These are phyloP conservation scores for Myxozyma kluyveri DNA, from an alignment of 805 yeast species.

Conservation along the genomic window DNA sequence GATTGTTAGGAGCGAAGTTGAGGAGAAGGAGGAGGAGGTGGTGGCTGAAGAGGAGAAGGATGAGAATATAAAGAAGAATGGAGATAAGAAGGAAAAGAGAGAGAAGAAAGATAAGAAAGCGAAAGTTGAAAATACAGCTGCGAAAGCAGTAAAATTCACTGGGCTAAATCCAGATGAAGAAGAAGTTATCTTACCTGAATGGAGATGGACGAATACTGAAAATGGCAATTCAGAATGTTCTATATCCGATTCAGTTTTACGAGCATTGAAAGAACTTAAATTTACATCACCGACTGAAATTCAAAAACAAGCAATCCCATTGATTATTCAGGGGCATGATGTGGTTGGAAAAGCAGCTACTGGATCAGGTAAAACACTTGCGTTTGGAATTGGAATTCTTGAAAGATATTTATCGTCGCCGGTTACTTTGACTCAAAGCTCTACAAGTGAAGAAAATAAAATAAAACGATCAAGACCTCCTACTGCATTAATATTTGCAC, in stretches of 20 bases:
- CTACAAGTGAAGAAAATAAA: neutral
- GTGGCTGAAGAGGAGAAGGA: conserved; percentile 8
- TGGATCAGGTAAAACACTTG: conserved; percentile 96
- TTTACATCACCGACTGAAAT: conserved; percentile 79
- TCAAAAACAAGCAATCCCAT: conserved; percentile 72
- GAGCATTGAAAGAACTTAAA: conserved; percentile 57
- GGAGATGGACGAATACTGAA: conserved; percentile 29
- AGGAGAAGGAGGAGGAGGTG: conserved; percentile 25
- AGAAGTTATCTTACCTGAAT: conserved; percentile 36
- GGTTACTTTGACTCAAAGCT: conserved; percentile 32
- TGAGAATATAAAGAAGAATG: conserved; percentile 8
- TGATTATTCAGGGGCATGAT: conserved; percentile 69
- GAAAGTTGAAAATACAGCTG: conserved; percentile 1
- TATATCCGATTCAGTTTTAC: conserved; percentile 53
- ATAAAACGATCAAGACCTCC: no score
- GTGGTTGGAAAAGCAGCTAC: conserved; percentile 95
- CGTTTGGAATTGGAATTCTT: conserved; percentile 88
- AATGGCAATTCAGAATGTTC: conserved; percentile 38
- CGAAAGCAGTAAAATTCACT: conserved; percentile 27
- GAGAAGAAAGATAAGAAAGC: conserved; percentile 10
- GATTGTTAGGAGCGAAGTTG: conserved; percentile 38
- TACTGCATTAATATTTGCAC: conserved; percentile 79
- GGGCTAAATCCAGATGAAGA: conserved; percentile 25
- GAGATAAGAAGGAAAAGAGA: conserved; percentile 4
- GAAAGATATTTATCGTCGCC: conserved; percentile 51